Conservation (phyloP, 2,329 filamentous ascomycete genomes). For the Endoconidiophora laricicola region DNA sequence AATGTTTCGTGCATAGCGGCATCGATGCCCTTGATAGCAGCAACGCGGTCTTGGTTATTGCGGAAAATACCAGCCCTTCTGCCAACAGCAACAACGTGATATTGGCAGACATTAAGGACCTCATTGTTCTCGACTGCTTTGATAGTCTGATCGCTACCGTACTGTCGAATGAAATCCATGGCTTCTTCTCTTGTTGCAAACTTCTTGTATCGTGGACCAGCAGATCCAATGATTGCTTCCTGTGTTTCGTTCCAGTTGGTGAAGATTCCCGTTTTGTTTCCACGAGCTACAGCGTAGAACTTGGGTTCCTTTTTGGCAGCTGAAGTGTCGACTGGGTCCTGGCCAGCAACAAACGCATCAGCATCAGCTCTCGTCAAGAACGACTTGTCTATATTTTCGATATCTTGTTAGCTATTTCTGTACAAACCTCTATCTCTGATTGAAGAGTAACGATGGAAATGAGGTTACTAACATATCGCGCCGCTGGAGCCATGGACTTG, state of each 20-base stretch:
- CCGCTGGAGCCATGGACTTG: constrained; percentile 46
- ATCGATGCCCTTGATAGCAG: no score
- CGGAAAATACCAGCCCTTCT: no score
- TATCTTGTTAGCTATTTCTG: constrained; percentile 36
- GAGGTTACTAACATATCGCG: constrained; percentile 44
- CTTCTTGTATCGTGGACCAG: constrained; percentile 52
- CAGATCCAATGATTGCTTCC: constrained; percentile 56
- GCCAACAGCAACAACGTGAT: no score
- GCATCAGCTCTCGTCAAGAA: constrained; percentile 61
- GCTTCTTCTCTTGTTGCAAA: constrained; percentile 57
- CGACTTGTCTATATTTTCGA: constrained; percentile 48
- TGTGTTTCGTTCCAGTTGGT: constrained; percentile 52
- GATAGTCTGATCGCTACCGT: constrained; percentile 28
- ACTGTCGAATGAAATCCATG: constrained; percentile 51
- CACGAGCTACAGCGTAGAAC: constrained; percentile 46
- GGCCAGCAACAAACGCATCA: constrained; percentile 56
- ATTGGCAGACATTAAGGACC: no score
- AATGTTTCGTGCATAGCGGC: no score
- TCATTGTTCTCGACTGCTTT: constrained; percentile 18
- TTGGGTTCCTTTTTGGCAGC: constrained; percentile 25
- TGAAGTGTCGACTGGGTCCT: constrained; percentile 20
- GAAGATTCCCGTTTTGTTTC: constrained; percentile 42
- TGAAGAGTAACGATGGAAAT: not conserved
- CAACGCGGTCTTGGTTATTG: no score
- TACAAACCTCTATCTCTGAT: constrained; percentile 32